Conservation (phyloP, 106 monocot genomes). For the Agapanthus africanus region DNA sequence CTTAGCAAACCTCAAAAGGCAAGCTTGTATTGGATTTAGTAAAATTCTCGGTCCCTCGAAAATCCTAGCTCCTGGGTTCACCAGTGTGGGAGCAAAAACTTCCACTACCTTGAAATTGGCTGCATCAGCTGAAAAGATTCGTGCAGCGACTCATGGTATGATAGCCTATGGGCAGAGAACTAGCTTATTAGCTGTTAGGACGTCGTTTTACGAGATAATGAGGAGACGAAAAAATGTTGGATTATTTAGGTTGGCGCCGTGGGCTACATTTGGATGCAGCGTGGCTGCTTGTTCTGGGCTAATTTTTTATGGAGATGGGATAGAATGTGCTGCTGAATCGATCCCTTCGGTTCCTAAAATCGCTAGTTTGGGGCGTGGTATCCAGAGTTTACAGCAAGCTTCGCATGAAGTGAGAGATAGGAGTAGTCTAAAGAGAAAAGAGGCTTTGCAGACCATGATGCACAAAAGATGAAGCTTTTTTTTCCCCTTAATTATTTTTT, state of each 20-base stretch:
- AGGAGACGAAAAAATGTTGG: conserved; percentile 32
- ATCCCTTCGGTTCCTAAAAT: conserved; percentile 60
- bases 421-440: conserved; percentile 34
- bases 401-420: conserved; percentile 38
- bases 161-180: conserved; percentile 63
- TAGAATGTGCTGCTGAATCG: conserved; percentile 74
- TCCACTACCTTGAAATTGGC: conserved; percentile 36
- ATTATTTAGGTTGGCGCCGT: conserved; percentile 37
- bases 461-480: no score
- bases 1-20: conserved; percentile 53
- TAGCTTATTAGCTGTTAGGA: conserved; percentile 69
- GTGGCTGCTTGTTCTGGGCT: conserved; percentile 60
- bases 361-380: conserved; percentile 69
- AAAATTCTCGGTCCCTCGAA: conserved; percentile 59
- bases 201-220: conserved; percentile 88
- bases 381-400: conserved; percentile 47
- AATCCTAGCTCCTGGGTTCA: conserved; percentile 14
- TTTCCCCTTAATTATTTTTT: no score
- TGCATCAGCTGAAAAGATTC: conserved; percentile 73
- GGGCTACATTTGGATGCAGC: conserved; percentile 66
- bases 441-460: conserved; percentile 52
- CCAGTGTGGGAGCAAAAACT: conserved; percentile 36
- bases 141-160: conserved; percentile 50
- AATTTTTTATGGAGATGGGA: conserved; percentile 64
- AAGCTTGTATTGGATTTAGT: conserved; percentile 37